Evolutionary conservation across 176 grass and related monocot species (phyloP), one percentile per base, ranked within the genome.

Genomic region (Hordeum marinum): DNA sequence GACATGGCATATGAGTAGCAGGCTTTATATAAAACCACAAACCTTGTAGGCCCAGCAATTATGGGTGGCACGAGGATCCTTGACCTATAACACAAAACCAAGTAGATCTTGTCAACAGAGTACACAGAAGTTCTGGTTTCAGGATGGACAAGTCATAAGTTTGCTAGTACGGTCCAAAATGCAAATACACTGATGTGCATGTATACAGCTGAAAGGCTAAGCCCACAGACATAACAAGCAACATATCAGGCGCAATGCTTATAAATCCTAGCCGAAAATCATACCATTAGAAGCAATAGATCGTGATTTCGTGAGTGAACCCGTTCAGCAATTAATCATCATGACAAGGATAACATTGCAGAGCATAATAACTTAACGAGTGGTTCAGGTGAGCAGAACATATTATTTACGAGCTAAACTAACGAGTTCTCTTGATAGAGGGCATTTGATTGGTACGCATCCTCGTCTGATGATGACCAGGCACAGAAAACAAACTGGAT

Each of bases 31-130:
- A 29, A 37, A 79, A 46, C 59, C 64, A 82, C 84, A 18, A 85
- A 98, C 93, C 93, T 95, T 95, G 76, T 95, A 98, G 1, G 96
- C 93, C 93, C 96, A 98, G 42, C 91, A 95, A 90, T 98, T 98
- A 82, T 98, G 96, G 57, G 81, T 94, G n/a, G 96, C 96, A 46
- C 88, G 89, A 7, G 89, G 86, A 94, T 98, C 91, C 75, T 75
- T 93, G 57, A 95, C 91, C 96, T 98, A 68, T 55, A 74, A 69
- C 61, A 89, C 39, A 73, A 73, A 82, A 73, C 6, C 20, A 83
- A 62, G n/a, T 34, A 77, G 46, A 86, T 34, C 17, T 62, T 40
- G 25, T 74, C 54, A 88, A 70, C 7, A 46, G 25, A 45, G 24
- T 8, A n/a, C 12, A 85, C 2, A 37, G 20, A 35, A 29, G 46